Evolutionary conservation across 352 stramenopile genomes (phyloP).

Genomic region (Phytophthora pseudosyringae): DNA sequence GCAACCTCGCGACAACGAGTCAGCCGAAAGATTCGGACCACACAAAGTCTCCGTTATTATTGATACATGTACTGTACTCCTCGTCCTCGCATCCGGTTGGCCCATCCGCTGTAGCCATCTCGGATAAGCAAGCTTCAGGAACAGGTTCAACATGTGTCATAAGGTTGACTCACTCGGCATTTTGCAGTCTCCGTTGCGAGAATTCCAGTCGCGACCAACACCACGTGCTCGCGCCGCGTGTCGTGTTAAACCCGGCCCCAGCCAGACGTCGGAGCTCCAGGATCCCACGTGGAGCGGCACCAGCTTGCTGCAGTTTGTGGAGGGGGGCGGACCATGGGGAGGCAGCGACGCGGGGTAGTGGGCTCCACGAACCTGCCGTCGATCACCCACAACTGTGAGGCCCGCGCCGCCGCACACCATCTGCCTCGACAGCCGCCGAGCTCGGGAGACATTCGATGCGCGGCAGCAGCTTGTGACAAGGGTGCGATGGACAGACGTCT

Average conservation of each 20-base stretch:
- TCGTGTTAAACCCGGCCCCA: conserved; percentile 9
- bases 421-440: conserved; percentile 17
- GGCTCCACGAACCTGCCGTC: conserved; percentile 45
- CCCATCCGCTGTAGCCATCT: conserved; percentile 29
- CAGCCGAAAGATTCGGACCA: neutral
- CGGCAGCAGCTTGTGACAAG: conserved; percentile 20
- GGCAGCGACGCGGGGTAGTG: conserved; percentile 37
- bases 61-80: neutral
- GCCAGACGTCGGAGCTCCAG: conserved; percentile 1
- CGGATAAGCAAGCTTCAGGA: conserved; percentile 32
- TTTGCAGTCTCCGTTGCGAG: conserved; percentile 1
- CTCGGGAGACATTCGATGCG: conserved; percentile 6
- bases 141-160: conserved; percentile 32
- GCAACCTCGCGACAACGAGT: no score
- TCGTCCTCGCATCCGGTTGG: conserved; percentile 21
- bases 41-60: neutral
- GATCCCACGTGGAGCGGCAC: neutral
- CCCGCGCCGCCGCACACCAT: conserved; percentile 8
- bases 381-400: conserved; percentile 33
- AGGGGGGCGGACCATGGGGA: conserved; percentile 23
- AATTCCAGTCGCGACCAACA: neutral
- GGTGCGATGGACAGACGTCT: conserved; percentile 10
- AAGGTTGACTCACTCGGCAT: conserved; percentile 18
- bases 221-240: conserved; percentile 8
- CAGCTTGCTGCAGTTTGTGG: conserved; percentile 6